Conservation (phyloP, 2,329 filamentous ascomycete species). For the Colletotrichum musicola region DNA sequence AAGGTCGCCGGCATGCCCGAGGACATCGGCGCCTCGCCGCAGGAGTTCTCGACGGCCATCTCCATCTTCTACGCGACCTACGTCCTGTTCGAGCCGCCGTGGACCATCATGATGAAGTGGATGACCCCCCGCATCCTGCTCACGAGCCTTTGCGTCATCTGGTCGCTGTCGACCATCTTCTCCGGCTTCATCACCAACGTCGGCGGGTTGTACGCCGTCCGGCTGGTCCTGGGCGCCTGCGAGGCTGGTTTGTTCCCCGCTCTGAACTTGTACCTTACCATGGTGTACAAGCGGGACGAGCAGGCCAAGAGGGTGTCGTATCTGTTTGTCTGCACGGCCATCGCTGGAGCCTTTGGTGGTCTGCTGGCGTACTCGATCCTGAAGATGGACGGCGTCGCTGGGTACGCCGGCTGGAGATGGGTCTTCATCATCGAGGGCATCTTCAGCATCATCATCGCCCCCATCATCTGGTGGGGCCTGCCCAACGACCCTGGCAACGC, state of each 20-base stretch:
- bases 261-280: slow-evolving; percentile 53
- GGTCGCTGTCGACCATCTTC: slow-evolving; percentile 62
- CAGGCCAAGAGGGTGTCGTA: slow-evolving; percentile 48
- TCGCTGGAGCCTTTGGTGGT: slow-evolving; percentile 56
- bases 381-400: slow-evolving; percentile 58
- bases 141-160: slow-evolving; percentile 50
- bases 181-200: slow-evolving; percentile 59
- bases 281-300: slow-evolving; percentile 53
- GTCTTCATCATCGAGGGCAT: slow-evolving; percentile 65
- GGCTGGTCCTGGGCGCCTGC: slow-evolving; percentile 60
- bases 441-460: slow-evolving; percentile 55
- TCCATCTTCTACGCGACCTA: slow-evolving; percentile 64
- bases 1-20: slow-evolving; percentile 59
- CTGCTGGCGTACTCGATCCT: slow-evolving; percentile 61
- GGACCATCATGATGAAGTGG: slow-evolving; percentile 49
- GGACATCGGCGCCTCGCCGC: slow-evolving; percentile 55
- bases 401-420: slow-evolving; percentile 56
- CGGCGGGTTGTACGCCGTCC: slow-evolving; percentile 56
- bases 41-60: slow-evolving; percentile 57
- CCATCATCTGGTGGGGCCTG: slow-evolving; percentile 60
- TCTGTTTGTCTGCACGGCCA: slow-evolving; percentile 63
- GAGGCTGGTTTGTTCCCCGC: slow-evolving; percentile 64
- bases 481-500: slow-evolving; percentile 61
- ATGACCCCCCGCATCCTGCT: slow-evolving; percentile 49
- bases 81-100: slow-evolving; percentile 56